Base-by-base conservation (phyloP, 164 flowering plant species). In the Magnolia sinica region DNA sequence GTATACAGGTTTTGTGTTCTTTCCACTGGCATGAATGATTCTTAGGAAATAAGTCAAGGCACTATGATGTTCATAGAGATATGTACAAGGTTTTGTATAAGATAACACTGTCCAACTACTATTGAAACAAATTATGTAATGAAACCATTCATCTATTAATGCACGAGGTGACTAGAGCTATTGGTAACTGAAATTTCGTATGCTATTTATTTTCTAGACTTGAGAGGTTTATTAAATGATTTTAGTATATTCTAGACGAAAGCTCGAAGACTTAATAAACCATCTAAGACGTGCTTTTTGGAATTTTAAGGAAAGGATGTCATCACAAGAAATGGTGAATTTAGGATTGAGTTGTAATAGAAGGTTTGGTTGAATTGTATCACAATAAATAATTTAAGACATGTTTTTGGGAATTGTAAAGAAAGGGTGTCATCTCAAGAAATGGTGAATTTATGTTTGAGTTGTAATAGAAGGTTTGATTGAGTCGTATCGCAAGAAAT, bases 1-100 rank as follows among this genome's bases (percentile, higher is more conserved):
- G 98, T 64, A 83, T 91, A 81, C 92, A 95, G 97, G 98, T 94
- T 77, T 50, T 18, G 55, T 29, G 18, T 14, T 69, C 64, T 72
- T 52, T 50, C 31, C 22, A 7, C 20, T 3, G 6, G 29, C 68
- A n/a, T 74, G 61, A 1, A 10, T 49, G 76, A 65, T 1, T 73
- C 61, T 16, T 55, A 55, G 13, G 18, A 2, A 55, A 55, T 16
- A 55, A 55, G 61, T 55, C 45, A 55, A 55, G 2, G 61, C 18
- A 16, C 61, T 2, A 55, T 14, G 61, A 55, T 9, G 10, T 55
- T 16, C 18, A 55, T 55, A 16, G 18, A 55, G 2, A 55, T 55
- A 16, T 11, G 13, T 55, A 55, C 13, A 11, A 55, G 4, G 61
- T 55, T 11, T 55, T 11, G 61, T 55, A 55, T 16, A 55, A 55